A percentile compares a stretch with the other conserved stretches of the same genome.
Evolutionary conservation across 2,329 filamentous ascomycete species (phyloP).

Genomic region (Cladobotryum mycophilum): DNA sequence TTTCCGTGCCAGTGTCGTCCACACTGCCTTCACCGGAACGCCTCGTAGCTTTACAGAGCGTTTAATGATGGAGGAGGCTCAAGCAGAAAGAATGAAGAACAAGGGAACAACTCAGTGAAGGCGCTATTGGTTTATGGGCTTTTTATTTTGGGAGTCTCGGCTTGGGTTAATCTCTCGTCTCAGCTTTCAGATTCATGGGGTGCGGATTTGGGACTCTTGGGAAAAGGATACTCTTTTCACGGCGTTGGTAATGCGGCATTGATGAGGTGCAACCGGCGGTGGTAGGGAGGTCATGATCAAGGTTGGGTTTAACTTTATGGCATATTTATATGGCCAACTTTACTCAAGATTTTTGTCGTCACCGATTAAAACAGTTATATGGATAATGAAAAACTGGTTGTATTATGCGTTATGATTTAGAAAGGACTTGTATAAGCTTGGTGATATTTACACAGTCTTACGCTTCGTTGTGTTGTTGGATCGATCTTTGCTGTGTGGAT

Average conservation of each 20-base stretch:
- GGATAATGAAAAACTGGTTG: not conserved
- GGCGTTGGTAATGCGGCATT: slow-evolving; percentile 22
- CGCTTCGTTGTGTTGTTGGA: no score
- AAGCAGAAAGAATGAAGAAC: slow-evolving; percentile 20
- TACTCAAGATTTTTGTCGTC: slow-evolving; percentile 5
- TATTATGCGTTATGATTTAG: not conserved
- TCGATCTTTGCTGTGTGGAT: no score
- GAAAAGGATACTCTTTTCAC: slow-evolving; percentile 17
- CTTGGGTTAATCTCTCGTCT: slow-evolving; percentile 16
- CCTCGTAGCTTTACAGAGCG: slow-evolving; percentile 44
- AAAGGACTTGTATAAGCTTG: not conserved
- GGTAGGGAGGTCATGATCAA: not conserved
- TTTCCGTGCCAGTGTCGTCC: slow-evolving; percentile 36
- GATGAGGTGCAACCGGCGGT: not conserved
- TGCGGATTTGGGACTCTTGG: slow-evolving; percentile 17
- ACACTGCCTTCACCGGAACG: slow-evolving; percentile 35
- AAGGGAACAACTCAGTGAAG: slow-evolving; percentile 16
- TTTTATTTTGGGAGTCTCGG: slow-evolving; percentile 18
- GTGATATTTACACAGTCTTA: not conserved
- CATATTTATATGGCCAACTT: not conserved
- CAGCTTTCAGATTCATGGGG: slow-evolving; percentile 13
- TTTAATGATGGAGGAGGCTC: slow-evolving; percentile 43
- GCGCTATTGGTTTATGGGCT: slow-evolving; percentile 2
- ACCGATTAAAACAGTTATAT: slow-evolving; percentile 5
- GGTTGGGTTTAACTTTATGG: not conserved